Conservation (phyloP, 352 stramenopile genomes). For the Aphanomyces euteiches region DNA sequence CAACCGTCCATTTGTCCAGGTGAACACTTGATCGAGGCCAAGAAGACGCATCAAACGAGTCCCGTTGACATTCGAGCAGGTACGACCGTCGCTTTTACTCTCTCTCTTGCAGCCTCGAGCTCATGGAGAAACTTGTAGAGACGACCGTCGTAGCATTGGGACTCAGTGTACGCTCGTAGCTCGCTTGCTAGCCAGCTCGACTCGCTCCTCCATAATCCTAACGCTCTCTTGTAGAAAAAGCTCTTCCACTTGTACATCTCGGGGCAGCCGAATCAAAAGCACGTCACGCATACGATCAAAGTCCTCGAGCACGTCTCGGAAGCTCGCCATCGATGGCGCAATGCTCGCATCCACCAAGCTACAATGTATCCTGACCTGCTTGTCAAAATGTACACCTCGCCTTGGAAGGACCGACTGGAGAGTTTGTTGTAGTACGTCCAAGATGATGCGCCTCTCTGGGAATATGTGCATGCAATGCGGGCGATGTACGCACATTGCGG, state of each 20-base stretch:
- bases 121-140: slow-evolving; percentile 31
- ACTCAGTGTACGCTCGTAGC: slow-evolving; percentile 47
- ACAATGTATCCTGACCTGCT: slow-evolving; percentile 57
- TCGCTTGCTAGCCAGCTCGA: neutral
- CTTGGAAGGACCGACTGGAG: neutral
- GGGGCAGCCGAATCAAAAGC: slow-evolving; percentile 57
- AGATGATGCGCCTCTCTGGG: slow-evolving; percentile 78
- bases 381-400: slow-evolving; percentile 14
- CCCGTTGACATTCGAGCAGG: slow-evolving; percentile 71
- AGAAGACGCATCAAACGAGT: slow-evolving; percentile 63
- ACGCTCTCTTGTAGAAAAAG: slow-evolving; percentile 45
- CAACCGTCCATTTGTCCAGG: slow-evolving; percentile 24
- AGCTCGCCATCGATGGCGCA: slow-evolving; percentile 61
- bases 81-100: neutral
- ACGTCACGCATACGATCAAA: slow-evolving; percentile 44
- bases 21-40: slow-evolving; percentile 60
- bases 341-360: slow-evolving; percentile 69
- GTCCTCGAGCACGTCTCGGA: slow-evolving; percentile 50
- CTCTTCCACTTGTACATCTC: slow-evolving; percentile 66
- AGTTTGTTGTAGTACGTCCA: slow-evolving; percentile 43
- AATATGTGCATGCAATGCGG: slow-evolving; percentile 78
- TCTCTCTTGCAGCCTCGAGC: neutral
- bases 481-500: slow-evolving; percentile 59
- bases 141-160: slow-evolving; percentile 61
- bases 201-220: neutral